Base-by-base conservation (phyloP, 2,329 filamentous ascomycete genomes). In the Diaporthe sp. region DNA sequence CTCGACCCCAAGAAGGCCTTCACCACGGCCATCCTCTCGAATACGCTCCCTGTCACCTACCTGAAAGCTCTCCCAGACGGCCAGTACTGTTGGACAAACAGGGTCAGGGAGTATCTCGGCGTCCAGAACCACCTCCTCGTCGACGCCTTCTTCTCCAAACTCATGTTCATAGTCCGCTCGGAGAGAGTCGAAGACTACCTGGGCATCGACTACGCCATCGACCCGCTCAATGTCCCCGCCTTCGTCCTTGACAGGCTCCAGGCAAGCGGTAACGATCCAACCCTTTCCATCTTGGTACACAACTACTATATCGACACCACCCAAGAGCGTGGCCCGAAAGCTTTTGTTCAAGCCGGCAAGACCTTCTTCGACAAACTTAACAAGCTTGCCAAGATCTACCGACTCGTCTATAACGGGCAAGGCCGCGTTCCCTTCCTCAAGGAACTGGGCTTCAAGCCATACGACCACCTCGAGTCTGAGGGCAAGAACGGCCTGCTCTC, bases 241-340 rank as follows among this genome's bases (percentile, higher is more conserved):
- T 73, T 74, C n/a, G 75, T 75, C 53, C 13, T 51, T 34, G 44
- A 44, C 47, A 55, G 31, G 12, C 47, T 76, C 42, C 53, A 34
- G 53, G 31, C 63, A 10, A 61, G 31, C 12, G 70, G 73, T 47
- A 76, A 76, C 37, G 44, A 55, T 63, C 42, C 39, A 42, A 58
- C 20, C n/a, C 55, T 77, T 31, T 80, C 79, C 77, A 77, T 81
- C 22, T 77, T 79, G 13, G 58, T 83, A 13, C 79, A 81, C 77
- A 80, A 81, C 61, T 77, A 79, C 47, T 81, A 81, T 79, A 77
- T 79, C 57, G 75, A 74, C 49, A 77, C 72, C n/a, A 28, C 60
- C 63, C 60, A 76, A 28, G 61, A 72, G 9, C 77, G 80, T 28
- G 77, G 78, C 17, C 75, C 78, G 9, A 57, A 79, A 12, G 77